Evolutionary conservation across 179 eudicot genomes (phyloP).

Genomic region (Gypsophila paniculata): DNA sequence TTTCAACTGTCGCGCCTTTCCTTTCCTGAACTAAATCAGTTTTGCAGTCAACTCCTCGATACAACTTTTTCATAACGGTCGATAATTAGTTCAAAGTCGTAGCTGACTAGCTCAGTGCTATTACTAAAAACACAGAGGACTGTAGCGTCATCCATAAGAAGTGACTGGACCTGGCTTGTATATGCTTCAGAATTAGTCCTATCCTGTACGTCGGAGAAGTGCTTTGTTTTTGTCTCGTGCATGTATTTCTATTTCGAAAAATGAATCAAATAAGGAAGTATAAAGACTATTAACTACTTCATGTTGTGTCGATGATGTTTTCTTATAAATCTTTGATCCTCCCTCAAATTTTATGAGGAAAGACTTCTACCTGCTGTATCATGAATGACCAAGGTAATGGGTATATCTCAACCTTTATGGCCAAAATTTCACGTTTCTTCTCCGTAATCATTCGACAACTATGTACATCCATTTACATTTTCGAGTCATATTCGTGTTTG

Average conservation of each 20-base stretch:
- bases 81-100: background rate
- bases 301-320: too few species aligned
- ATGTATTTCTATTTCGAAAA: background rate
- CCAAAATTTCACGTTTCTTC: too few species aligned
- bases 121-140: too few species aligned
- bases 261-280: background rate
- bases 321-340: background rate
- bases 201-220: background rate
- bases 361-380: background rate
- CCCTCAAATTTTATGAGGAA: background rate
- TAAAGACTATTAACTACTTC: background rate
- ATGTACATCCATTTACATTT: background rate
- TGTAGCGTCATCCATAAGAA: background rate
- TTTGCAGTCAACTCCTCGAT: slow-evolving; percentile 3
- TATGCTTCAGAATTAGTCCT: background rate
- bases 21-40: background rate
- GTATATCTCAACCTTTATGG: too few species aligned
- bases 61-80: background rate
- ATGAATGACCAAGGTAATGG: background rate
- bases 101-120: background rate
- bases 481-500: background rate
- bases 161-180: background rate
- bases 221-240: background rate
- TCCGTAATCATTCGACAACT: background rate
- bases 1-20: background rate